A percentile compares a stretch with the other conserved stretches of the same genome.
phyloP scores from a whole-genome alignment of 768 basidiomycete genomes.

The Lactarius vividus region DNA sequence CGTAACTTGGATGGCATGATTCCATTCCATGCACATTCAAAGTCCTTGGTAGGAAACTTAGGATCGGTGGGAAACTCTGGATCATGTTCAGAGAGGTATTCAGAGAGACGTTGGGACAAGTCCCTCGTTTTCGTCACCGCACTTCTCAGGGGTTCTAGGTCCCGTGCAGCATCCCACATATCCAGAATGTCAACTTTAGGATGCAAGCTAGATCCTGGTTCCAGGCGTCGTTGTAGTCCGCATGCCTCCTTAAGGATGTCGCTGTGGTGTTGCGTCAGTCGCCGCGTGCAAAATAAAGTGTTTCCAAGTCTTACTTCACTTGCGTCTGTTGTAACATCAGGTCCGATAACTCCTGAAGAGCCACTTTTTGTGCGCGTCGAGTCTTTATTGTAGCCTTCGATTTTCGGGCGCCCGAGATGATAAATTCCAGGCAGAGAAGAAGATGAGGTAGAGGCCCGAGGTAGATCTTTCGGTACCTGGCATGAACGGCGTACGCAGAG shows the following conservation, averaged over 20 bases:
- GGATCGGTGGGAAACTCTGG: neutral
- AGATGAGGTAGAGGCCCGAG: constrained; percentile 23
- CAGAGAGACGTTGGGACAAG: constrained; percentile 1
- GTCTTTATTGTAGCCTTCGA: constrained; percentile 4
- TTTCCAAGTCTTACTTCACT: neutral
- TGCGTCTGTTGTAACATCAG: neutral
- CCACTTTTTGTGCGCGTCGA: neutral
- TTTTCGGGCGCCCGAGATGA: neutral
- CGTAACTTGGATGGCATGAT: constrained; percentile 15
- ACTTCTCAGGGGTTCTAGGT: constrained; percentile 6
- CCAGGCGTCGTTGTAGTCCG: constrained; percentile 1
- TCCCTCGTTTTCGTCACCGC: constrained; percentile 9
- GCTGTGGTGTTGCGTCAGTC: neutral
- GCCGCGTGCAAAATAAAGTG: neutral
- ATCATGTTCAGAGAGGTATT: neutral
- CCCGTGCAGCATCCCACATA: constrained; percentile 2
- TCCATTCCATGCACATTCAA: constrained; percentile 18
- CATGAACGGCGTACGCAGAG: constrained; percentile 1
- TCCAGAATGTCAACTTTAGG: neutral
- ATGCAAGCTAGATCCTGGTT: neutral
- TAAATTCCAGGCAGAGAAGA: constrained; percentile 19
- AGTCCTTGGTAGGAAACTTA: constrained; percentile 3
- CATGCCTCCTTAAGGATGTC: neutral
- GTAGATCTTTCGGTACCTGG: constrained; percentile 12
- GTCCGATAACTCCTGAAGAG: constrained; percentile 8